phyloP scores from a whole-genome alignment of 2,329 filamentous ascomycete genomes.

The Xylogone sp. region DNA sequence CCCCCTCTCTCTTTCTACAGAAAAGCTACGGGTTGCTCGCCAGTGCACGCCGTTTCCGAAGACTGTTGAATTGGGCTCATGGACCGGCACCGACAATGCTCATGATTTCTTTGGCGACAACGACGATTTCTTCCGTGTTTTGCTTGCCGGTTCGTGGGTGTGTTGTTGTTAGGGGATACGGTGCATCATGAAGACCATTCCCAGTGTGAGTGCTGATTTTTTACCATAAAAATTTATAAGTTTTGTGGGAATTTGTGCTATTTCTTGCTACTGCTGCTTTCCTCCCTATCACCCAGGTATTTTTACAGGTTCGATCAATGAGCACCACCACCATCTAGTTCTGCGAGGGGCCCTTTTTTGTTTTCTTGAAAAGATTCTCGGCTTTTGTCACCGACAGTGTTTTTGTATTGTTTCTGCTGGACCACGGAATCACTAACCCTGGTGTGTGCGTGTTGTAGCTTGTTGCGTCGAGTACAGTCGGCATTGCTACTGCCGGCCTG shows the following conservation, averaged over 20 bases:
- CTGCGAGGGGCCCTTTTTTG: too few species aligned
- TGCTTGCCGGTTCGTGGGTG: conserved; percentile 16
- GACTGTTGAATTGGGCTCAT: too few species aligned
- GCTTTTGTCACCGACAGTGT: too few species aligned
- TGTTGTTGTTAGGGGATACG: conserved; percentile 11
- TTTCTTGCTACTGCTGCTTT: background rate
- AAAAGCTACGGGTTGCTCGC: too few species aligned
- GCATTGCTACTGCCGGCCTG: conserved; percentile 28
- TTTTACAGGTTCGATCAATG: too few species aligned
- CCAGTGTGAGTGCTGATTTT: conserved; percentile 22
- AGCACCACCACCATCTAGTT: too few species aligned
- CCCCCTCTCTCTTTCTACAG: too few species aligned
- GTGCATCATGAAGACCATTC: conserved; percentile 27
- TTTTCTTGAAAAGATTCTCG: too few species aligned
- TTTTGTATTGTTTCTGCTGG: background rate
- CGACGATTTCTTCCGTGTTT: conserved; percentile 17
- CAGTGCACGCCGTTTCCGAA: too few species aligned
- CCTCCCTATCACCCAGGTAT: too few species aligned
- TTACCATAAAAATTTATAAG: too few species aligned
- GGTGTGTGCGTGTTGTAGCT: conserved; percentile 19
- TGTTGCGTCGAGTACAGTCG: conserved; percentile 31
- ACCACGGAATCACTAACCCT: background rate
- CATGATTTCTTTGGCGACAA: conserved; percentile 18
- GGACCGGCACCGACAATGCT: conserved; percentile 21
- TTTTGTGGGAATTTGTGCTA: conserved; percentile 5